A percentile compares a stretch with the other conserved stretches of the same genome.
These are phyloP conservation scores for Emericellopsis cladophorae DNA, from an alignment of 2,329 filamentous ascomycete genomes.

Conservation along the genomic window DNA sequence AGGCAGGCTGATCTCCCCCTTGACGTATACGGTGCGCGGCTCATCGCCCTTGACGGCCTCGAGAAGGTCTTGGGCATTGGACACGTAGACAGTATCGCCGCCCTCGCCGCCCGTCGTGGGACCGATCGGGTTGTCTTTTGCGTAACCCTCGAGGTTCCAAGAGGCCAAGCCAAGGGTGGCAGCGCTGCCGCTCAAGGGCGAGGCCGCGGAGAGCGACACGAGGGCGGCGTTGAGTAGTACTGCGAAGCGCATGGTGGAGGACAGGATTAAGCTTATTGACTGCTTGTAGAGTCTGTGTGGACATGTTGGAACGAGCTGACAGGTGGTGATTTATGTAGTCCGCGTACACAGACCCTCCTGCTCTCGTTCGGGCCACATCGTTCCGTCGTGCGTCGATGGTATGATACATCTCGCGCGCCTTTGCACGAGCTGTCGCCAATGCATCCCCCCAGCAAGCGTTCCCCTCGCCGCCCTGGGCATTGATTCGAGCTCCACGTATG, in stretches of 20 bases:
- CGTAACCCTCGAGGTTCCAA: constrained; percentile 6
- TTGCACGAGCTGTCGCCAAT: too few relatives aligned
- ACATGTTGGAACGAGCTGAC: too few relatives aligned
- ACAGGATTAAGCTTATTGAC: too few relatives aligned
- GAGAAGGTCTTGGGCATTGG: constrained; percentile 25
- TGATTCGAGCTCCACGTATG: too few relatives aligned
- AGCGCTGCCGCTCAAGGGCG: background rate
- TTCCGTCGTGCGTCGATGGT: too few relatives aligned
- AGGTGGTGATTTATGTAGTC: too few relatives aligned
- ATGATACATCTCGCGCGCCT: too few relatives aligned
- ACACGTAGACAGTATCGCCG: constrained; percentile 32
- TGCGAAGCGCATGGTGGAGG: background rate
- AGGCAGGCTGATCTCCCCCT: constrained; percentile 24
- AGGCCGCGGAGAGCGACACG: background rate
- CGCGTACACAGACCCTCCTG: too few relatives aligned
- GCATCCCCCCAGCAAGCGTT: too few relatives aligned
- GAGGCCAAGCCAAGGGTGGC: background rate
- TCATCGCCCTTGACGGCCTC: constrained; percentile 27
- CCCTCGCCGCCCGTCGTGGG: constrained; percentile 25
- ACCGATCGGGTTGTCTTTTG: constrained; percentile 21
- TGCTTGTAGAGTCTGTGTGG: too few relatives aligned
- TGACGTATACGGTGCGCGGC: constrained; percentile 28
- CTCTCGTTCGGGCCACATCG: too few relatives aligned
- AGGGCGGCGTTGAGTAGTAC: background rate
- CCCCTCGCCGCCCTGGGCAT: too few relatives aligned